phyloP scores from a whole-genome alignment of 495 filamentous ascomycete species.

The Hypoxylon cercidicola region DNA sequence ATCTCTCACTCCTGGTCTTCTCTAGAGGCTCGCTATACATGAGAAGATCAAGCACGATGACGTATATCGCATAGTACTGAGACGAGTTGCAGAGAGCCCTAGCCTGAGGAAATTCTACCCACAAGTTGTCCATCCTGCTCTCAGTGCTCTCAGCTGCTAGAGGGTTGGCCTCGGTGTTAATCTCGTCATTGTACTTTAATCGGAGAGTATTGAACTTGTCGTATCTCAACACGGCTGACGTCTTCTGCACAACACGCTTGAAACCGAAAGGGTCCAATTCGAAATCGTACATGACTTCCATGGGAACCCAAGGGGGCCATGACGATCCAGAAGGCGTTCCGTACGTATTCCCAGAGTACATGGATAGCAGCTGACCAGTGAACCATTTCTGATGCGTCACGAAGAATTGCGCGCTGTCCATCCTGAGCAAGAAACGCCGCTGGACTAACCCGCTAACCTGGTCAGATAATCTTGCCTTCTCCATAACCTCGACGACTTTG shows the following conservation, averaged over 20 bases:
- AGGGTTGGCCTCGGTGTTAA: slow-evolving; percentile 65
- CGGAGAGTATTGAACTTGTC: slow-evolving; percentile 99
- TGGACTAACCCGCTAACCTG: slow-evolving; percentile 95
- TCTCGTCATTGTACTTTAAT: slow-evolving; percentile 96
- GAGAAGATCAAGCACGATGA: slow-evolving; percentile 93
- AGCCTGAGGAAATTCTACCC: slow-evolving; percentile 94
- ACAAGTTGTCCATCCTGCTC: slow-evolving; percentile 90
- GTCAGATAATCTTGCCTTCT: slow-evolving; percentile 90
- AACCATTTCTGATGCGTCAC: slow-evolving; percentile 93
- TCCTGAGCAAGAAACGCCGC: slow-evolving; percentile 88
- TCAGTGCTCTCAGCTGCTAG: slow-evolving; percentile 67
- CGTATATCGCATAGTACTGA: slow-evolving; percentile 96
- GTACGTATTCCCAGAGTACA: slow-evolving; percentile 94
- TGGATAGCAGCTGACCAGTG: slow-evolving; percentile 78
- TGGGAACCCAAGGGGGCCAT: slow-evolving; percentile 97
- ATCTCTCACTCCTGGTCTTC: slow-evolving; percentile 89
- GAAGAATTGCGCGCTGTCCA: slow-evolving; percentile 98
- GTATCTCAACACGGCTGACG: slow-evolving; percentile 90
- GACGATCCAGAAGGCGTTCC: slow-evolving; percentile 83
- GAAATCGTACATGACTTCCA: slow-evolving; percentile 99
- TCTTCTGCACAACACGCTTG: slow-evolving; percentile 92
- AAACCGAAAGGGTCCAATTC: slow-evolving; percentile 91
- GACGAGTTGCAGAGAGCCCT: slow-evolving; percentile 93
- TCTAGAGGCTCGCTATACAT: slow-evolving; percentile 96
- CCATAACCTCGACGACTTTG: slow-evolving; percentile 96